These are phyloP conservation scores for Pichia cabralensis DNA, from an alignment of 805 yeast species.

Conservation along the genomic window DNA sequence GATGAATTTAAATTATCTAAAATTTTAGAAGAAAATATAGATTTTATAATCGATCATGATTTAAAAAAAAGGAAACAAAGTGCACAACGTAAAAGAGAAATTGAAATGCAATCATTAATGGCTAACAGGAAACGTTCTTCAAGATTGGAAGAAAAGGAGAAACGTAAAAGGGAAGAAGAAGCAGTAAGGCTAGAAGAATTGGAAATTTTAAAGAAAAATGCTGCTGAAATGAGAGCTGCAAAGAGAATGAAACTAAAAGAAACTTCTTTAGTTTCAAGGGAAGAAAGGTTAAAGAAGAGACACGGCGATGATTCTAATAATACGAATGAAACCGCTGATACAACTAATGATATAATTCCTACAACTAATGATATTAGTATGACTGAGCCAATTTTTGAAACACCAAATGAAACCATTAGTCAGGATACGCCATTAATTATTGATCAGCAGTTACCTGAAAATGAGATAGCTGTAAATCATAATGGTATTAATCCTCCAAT, in stretches of 20 bases:
- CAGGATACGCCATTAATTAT: no score
- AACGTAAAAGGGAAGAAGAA: slow-evolving; percentile 42
- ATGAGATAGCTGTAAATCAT: no score
- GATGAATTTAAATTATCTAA: slow-evolving; percentile 22
- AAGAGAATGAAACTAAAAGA: slow-evolving; percentile 28
- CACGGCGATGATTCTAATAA: background rate
- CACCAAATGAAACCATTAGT: no score
- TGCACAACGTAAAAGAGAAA: slow-evolving; percentile 48
- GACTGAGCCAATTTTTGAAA: no score
- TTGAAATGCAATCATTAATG: slow-evolving; percentile 51
- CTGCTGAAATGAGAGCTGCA: slow-evolving; percentile 34
- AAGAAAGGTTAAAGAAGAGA: slow-evolving; percentile 20
- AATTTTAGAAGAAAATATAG: slow-evolving; percentile 24
- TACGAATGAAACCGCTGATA: background rate
- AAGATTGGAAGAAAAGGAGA: slow-evolving; percentile 56
- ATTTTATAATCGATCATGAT: slow-evolving; percentile 34
- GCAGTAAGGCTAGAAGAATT: slow-evolving; percentile 35
- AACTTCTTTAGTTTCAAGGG: slow-evolving; percentile 25
- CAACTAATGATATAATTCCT: background rate
- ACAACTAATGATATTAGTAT: no score
- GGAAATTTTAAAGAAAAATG: slow-evolving; percentile 34
- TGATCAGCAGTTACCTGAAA: no score
- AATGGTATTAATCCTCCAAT: no score
- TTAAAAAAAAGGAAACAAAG: slow-evolving; percentile 43
- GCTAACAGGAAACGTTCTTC: slow-evolving; percentile 68